Evolutionary conservation across 2,329 filamentous ascomycete species (phyloP), one percentile per base, ranked within the genome.

Genomic region (Aspergillus fischeri): DNA sequence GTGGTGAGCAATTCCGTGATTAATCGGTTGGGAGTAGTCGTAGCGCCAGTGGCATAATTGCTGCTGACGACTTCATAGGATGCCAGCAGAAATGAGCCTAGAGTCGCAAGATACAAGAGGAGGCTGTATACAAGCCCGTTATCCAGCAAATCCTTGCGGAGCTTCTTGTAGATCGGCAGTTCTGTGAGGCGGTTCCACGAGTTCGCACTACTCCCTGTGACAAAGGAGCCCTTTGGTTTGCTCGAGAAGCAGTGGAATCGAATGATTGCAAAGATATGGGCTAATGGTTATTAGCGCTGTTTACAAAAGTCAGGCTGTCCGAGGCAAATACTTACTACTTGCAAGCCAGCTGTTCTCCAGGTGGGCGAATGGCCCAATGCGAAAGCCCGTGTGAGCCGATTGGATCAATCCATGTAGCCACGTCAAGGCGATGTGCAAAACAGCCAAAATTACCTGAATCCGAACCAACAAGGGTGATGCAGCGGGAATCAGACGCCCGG

Each of bases 321-420:
- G 24, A 24, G 24, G 24, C 24, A 24, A 24, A 3, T 24, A 24
- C 65, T 62, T 59, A 70, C 68, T 53, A 32, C 59, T 52, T 32
- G 68, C 58, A 35, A 69, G 57, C 67, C 68, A 70, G 17, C 61
- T 69, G 20, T 70, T 68, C 27, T 70, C 67, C 2, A 68, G 25
- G 28, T 68, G 64, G 8, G 62, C 62, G 51, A 70, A 70, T 4
- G 66, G 61, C 1, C 52, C 42, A 27, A 63, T 66, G 20, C 57
- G 53, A 25, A 65, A 65, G 3, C 64, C 63, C 1, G 65, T 65
- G 27, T 61, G 54, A 3, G 63, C 62, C 27, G 59, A 60, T 27
- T 67, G 66, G 1, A 64, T 28, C 49, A 58, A 61, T 3, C 62
- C 63, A 55, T 65, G 65, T 14, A 51, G 17, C 67, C 67, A 70